phyloP scores from a whole-genome alignment of 2,329 filamentous ascomycete genomes.

The Mycogone perniciosa region DNA sequence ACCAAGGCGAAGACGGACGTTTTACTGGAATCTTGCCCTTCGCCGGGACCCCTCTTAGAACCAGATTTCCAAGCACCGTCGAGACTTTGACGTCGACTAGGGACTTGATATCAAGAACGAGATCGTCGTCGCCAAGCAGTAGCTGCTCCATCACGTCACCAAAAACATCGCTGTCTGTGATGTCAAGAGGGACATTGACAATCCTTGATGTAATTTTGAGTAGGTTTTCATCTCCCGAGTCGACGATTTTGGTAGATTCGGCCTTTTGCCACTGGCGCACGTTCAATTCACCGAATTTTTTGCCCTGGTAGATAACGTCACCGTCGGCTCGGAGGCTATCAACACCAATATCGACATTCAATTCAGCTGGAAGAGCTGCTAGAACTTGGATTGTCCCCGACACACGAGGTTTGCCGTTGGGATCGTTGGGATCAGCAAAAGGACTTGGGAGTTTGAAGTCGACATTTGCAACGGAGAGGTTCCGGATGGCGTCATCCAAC shows the following conservation, averaged over 20 bases:
- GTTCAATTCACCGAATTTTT: constrained; percentile 75
- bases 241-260: constrained; percentile 64
- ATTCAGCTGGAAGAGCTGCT: constrained; percentile 72
- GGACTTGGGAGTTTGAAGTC: constrained; percentile 81
- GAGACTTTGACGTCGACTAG: constrained; percentile 75
- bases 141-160: constrained; percentile 73
- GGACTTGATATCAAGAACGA: constrained; percentile 71
- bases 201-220: constrained; percentile 73
- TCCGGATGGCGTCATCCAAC: constrained; percentile 76
- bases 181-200: constrained; percentile 70
- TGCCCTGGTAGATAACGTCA: constrained; percentile 70
- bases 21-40: constrained; percentile 85
- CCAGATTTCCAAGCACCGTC: constrained; percentile 74
- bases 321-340: constrained; percentile 68
- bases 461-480: constrained; percentile 80
- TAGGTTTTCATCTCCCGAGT: constrained; percentile 47
- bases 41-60: constrained; percentile 77
- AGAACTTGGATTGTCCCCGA: constrained; percentile 78
- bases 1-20: constrained; percentile 68
- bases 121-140: constrained; percentile 63
- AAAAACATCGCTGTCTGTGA: constrained; percentile 75
- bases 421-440: constrained; percentile 66
- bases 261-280: constrained; percentile 77
- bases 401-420: constrained; percentile 68
- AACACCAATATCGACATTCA: constrained; percentile 80